phyloP scores from a whole-genome alignment of 2,329 filamentous ascomycete genomes.

The Aspergillus fructus region DNA sequence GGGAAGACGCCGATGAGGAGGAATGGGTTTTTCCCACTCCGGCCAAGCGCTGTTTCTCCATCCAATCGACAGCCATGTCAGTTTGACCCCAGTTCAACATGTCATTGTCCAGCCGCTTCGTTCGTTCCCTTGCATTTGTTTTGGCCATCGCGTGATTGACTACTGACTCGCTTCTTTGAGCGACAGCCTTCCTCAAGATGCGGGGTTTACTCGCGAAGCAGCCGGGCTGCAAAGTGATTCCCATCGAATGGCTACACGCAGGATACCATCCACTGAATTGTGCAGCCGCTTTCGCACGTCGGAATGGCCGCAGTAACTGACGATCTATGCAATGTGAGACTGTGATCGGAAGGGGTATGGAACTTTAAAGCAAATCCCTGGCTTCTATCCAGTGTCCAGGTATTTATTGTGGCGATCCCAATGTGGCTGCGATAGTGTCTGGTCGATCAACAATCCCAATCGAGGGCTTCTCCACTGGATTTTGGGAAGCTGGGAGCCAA shows the following conservation, averaged over 20 bases:
- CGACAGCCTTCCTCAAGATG: not conserved
- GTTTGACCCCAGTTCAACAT: not conserved
- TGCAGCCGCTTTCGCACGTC: not conserved
- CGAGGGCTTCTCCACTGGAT: not conserved
- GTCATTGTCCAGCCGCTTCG: not conserved
- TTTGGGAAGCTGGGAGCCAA: not conserved
- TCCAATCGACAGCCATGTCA: not conserved
- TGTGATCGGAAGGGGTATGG: not conserved
- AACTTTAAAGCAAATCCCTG: too few species aligned
- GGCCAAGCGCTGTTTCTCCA: not conserved
- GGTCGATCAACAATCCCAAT: not conserved
- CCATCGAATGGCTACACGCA: not conserved
- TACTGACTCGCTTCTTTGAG: not conserved
- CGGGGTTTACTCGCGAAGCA: not conserved
- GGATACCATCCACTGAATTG: not conserved
- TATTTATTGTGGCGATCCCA: constrained; percentile 1
- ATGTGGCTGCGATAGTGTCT: constrained; percentile 4
- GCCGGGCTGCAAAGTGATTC: not conserved
- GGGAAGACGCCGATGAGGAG: constrained; percentile 1
- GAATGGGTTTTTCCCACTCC: constrained; percentile 4
- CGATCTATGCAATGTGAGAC: not conserved
- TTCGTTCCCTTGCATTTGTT: not conserved
- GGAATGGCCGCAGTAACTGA: not conserved
- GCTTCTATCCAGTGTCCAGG: not conserved
- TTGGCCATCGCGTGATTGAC: not conserved